Evolutionary conservation across 331 rosid genomes (phyloP).

Genomic region (Rosa hybrid): DNA sequence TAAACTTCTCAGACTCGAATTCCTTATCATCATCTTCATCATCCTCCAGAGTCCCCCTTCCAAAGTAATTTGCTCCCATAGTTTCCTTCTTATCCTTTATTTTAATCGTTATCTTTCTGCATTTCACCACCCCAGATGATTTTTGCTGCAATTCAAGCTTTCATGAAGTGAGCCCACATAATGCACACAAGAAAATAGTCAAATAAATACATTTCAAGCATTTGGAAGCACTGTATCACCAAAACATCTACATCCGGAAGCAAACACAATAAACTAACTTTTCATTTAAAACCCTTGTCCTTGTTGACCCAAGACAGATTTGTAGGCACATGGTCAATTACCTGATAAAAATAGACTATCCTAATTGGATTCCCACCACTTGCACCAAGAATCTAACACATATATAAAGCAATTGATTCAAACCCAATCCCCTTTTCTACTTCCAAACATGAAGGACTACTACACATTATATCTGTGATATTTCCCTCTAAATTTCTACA

Average conservation of each 20-base stretch:
- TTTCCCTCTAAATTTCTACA: not conserved
- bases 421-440: not conserved
- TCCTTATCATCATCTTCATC: not conserved
- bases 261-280: not conserved
- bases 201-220: not conserved
- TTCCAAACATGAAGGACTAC: not conserved
- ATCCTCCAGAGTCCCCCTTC: constrained; percentile 20
- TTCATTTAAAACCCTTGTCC: not conserved
- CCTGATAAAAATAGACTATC: not conserved
- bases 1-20: constrained; percentile 12
- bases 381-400: not conserved
- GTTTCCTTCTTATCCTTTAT: constrained; percentile 23
- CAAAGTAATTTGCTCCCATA: constrained; percentile 12
- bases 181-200: not conserved
- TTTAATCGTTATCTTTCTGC: constrained; percentile 23
- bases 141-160: constrained; percentile 32
- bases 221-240: not conserved
- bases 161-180: constrained; percentile 13
- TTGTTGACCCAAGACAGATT: not conserved
- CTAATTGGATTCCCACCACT: not conserved
- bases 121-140: constrained; percentile 18
- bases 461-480: too few relatives aligned
- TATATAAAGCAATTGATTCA: not conserved
- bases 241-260: not conserved
- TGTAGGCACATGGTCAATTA: not conserved